Conservation (phyloP, 352 stramenopile genomes). For the Phytophthora nicotianae region DNA sequence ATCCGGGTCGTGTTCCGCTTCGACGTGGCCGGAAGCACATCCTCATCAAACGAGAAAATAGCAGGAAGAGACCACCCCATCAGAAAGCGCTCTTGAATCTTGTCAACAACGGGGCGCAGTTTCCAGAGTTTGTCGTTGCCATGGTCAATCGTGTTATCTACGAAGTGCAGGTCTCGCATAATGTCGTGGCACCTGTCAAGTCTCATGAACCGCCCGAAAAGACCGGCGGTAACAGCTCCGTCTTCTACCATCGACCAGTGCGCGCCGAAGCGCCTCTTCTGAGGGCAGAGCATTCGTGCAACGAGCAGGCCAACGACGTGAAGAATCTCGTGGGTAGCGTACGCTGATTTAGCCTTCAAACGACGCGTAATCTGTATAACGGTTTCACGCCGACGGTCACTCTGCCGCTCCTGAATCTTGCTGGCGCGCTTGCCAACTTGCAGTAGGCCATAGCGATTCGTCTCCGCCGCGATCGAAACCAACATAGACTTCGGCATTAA, state of each 20-base stretch:
- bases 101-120: not conserved
- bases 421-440: conserved; percentile 2
- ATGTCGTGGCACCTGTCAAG: not conserved
- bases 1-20: not conserved
- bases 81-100: not conserved
- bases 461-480: conserved; percentile 12
- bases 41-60: not conserved
- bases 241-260: conserved; percentile 29
- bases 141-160: not conserved
- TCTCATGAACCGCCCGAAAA: conserved; percentile 13
- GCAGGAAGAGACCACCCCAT: not conserved
- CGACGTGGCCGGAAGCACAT: not conserved
- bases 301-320: conserved; percentile 30
- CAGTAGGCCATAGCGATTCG: conserved; percentile 32
- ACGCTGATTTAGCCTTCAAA: conserved; percentile 13
- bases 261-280: conserved; percentile 18
- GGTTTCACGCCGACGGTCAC: not conserved
- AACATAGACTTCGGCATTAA: conserved; percentile 25
- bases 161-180: not conserved
- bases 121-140: not conserved
- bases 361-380: conserved; percentile 8
- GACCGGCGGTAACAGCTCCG: conserved; percentile 12
- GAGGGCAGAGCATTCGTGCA: conserved; percentile 27
- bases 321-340: conserved; percentile 21
- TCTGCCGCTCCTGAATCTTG: conserved; percentile 2